Evolutionary conservation across 164 flowering plant genomes (phyloP).

Genomic region (Cinnamomum chago): DNA sequence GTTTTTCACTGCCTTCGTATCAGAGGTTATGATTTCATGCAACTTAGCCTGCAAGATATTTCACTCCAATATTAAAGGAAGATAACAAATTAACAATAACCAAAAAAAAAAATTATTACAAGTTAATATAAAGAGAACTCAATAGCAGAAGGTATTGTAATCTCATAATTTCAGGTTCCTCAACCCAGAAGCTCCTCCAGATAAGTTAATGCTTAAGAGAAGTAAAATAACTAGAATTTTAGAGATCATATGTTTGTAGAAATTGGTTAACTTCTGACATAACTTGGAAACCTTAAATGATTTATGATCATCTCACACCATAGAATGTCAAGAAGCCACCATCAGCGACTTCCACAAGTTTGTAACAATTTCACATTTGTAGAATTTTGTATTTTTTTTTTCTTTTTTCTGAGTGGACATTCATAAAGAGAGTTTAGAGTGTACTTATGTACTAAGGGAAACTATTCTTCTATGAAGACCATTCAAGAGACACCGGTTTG

Average conservation of each 20-base stretch:
- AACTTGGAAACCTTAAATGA: neutral
- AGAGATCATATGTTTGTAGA: neutral
- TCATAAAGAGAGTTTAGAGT: too few relatives aligned
- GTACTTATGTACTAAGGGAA: too few relatives aligned
- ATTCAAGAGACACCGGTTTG: too few relatives aligned
- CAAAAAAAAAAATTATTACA: neutral
- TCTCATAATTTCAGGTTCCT: neutral
- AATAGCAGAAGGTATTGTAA: neutral
- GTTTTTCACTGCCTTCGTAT: constrained; percentile 35
- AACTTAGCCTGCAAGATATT: constrained; percentile 61
- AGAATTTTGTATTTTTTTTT: too few relatives aligned
- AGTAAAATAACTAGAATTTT: neutral
- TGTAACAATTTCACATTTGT: too few relatives aligned
- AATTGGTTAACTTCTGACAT: neutral
- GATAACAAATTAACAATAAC: neutral
- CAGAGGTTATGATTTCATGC: constrained; percentile 78
- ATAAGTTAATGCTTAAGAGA: neutral
- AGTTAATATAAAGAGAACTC: neutral
- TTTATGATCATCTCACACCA: neutral
- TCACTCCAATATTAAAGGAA: constrained; percentile 1
- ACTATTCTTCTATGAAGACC: too few relatives aligned
- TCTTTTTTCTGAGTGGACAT: too few relatives aligned
- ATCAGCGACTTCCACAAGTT: neutral
- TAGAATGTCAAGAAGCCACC: neutral
- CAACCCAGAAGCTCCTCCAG: neutral